These are phyloP conservation scores for Gossypium gossypioides DNA, from an alignment of 441 rosid genomes.

Conservation along the genomic window DNA sequence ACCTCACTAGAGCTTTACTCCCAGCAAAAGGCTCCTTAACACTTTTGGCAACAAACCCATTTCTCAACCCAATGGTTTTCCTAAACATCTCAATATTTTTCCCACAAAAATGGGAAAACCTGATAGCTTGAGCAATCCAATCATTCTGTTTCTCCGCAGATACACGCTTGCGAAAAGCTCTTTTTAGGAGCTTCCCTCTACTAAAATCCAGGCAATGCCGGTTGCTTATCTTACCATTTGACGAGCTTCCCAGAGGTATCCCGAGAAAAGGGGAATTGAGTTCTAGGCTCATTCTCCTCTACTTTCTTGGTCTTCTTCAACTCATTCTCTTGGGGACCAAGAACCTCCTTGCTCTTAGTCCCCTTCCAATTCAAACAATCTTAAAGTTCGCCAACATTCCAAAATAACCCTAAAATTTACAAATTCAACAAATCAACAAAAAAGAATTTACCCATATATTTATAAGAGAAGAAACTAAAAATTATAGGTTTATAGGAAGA, in stretches of 20 bases:
- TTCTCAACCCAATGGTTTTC: conserved; percentile 52
- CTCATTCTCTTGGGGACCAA: conserved; percentile 74
- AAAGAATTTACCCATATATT: neutral
- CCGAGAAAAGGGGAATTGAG: conserved; percentile 49
- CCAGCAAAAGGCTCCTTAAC: conserved; percentile 52
- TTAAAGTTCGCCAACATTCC: conserved; percentile 16
- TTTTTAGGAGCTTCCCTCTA: conserved; percentile 24
- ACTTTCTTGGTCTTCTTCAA: neutral
- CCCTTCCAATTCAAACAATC: conserved; percentile 24
- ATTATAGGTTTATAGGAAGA: neutral
- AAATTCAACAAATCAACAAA: neutral
- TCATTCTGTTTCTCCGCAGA: conserved; percentile 52
- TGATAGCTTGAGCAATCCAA: conserved; percentile 54
- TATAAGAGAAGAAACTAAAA: neutral
- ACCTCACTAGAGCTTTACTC: conserved; percentile 57
- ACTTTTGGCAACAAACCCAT: conserved; percentile 46
- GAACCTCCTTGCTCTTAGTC: conserved; percentile 44
- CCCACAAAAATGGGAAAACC: conserved; percentile 62
- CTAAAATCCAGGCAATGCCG: conserved; percentile 17
- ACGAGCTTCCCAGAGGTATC: conserved; percentile 28
- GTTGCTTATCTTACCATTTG: conserved; percentile 20
- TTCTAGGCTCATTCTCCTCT: conserved; percentile 43
- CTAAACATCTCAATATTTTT: conserved; percentile 52
- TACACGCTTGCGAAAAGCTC: conserved; percentile 30
- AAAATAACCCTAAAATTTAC: conserved; percentile 1